Percentiles rank a stretch among this genome's conserved stretches.
These are phyloP conservation scores for Fragaria iinumae DNA, from an alignment of 306 rosid genomes.

Conservation along the genomic window DNA sequence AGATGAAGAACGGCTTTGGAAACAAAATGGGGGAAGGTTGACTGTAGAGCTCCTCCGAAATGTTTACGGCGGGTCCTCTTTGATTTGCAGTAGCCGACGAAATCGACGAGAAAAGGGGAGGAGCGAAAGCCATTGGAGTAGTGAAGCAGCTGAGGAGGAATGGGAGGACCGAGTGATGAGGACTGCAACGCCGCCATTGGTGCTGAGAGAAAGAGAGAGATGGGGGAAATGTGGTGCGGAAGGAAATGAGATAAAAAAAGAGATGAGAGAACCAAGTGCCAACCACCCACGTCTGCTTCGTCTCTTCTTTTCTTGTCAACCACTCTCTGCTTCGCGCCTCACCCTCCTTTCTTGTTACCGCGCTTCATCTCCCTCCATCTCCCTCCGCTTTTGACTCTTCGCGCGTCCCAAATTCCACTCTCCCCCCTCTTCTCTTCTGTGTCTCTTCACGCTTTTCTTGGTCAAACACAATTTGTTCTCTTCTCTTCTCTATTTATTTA, in stretches of 20 bases:
- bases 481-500: no score
- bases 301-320: background rate
- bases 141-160: constrained; percentile 45
- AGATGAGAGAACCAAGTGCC: constrained; percentile 34
- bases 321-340: background rate
- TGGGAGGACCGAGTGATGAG: constrained; percentile 41
- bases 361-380: background rate
- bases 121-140: constrained; percentile 31
- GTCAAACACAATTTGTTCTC: background rate
- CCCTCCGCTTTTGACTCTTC: background rate
- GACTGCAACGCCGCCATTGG: constrained; percentile 80
- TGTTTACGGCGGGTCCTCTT: constrained; percentile 42
- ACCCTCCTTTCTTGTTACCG: background rate
- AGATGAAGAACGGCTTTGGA: constrained; percentile 53
- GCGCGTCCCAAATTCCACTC: background rate
- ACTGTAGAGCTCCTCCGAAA: constrained; percentile 18
- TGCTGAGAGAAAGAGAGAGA: background rate
- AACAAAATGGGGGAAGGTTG: constrained; percentile 28
- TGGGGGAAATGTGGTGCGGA: constrained; percentile 9
- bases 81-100: constrained; percentile 43
- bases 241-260: constrained; percentile 31
- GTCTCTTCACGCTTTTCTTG: background rate
- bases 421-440: background rate
- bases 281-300: constrained; percentile 17
- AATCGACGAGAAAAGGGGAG: constrained; percentile 39